Base-by-base conservation (phyloP, 164 flowering plant genomes). In the Dillenia turbinata region DNA sequence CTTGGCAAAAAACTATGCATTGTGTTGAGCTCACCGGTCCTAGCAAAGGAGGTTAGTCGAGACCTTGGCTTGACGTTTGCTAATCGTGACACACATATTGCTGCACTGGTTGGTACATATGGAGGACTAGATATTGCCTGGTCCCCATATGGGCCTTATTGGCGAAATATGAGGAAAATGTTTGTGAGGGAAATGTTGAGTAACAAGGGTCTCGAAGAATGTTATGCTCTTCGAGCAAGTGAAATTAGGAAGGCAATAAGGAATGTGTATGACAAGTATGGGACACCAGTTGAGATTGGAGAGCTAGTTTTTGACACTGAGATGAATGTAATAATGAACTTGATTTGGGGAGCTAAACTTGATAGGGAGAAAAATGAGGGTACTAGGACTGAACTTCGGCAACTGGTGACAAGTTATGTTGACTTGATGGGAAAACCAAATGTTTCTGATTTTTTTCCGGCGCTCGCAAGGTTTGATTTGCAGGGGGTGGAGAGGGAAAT, bases 371-470 rank as follows among this genome's bases (percentile, higher is more conserved):
- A 66, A 26, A 55, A 15, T 33, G 40, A 33, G 5, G 7, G 40
- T 33, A 6, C 5, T 5, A 0, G 6, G 0, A 0, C 6, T 5
- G 40, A 33, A 33, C 5, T 33, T 33, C 40, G 40, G 40, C 5
- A 33, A 6, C 7, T 33, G 40, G 40, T 33, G 5, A 26, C 5
- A 1, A 2, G 40, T 33, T 6, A 4, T 33, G 5, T 33, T 5
- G 5, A 33, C 40, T 33, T 33, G 40, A 0, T 33, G 40, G 76
- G 64, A 4, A 54, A 49, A 46, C 60, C 73, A 1, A 73, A 78
- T 22, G 33, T 78, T 45, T 79, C 74, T 0, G 74, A 79, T 48
- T 44, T 73, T 5, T 71, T 70, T 46, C 75, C 79, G 0, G 17
- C 52, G 45, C 67, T 78, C 6, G 57, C 72, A 0, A 13, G 57